Evolutionary conservation across 768 basidiomycete genomes (phyloP), one percentile per base, ranked within the genome.

Genomic region (Leccinellum albellum): DNA sequence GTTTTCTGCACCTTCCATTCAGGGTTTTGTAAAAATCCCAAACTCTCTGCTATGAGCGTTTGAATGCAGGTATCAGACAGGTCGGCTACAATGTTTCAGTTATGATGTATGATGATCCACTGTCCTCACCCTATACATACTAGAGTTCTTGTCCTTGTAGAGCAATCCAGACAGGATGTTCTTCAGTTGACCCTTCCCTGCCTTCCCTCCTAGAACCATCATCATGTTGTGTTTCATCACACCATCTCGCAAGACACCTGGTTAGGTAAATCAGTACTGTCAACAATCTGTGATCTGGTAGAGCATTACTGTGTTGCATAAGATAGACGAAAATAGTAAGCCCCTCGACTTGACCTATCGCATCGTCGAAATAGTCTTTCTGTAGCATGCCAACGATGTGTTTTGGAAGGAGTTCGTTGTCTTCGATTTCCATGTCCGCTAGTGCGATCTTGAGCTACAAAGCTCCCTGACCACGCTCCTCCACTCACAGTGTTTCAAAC

Each of bases 301-400:
- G 15, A 26, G 29, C 21, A 12, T 58, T 61, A 67, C 67, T 55
- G 9, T 62, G 31, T 37, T 56, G 53, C 62, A 67, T 66, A 7
- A 68, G 46, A 24, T 67, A 49, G 1, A 44, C 42, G n/a, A 68
- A 67, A 4, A 69, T 59, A n/a, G 68, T 62, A 49, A 68, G 69
- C 6, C 66, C 66, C 48, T 67, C 66, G 2, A 69, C 49, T 21
- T 6, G 48, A 9, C 66, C 66, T 0, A 37, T 3, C n/a, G 66
- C 51, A 8, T 69, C 67, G 5, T 67, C 64, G 20, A 67, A 69
- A 32, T 53, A 68, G 49, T 64, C 17, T 68, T 57, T 8, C 56
- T 61, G 58, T 24, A 61, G 45, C 66, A 67, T 67, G n/a, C 50
- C 52, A 15, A n/a, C 49, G 21, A 67, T 26, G 4, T 10, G 15